These are phyloP conservation scores for Purshia tridentata DNA, from an alignment of 306 rosid species.

Conservation along the genomic window DNA sequence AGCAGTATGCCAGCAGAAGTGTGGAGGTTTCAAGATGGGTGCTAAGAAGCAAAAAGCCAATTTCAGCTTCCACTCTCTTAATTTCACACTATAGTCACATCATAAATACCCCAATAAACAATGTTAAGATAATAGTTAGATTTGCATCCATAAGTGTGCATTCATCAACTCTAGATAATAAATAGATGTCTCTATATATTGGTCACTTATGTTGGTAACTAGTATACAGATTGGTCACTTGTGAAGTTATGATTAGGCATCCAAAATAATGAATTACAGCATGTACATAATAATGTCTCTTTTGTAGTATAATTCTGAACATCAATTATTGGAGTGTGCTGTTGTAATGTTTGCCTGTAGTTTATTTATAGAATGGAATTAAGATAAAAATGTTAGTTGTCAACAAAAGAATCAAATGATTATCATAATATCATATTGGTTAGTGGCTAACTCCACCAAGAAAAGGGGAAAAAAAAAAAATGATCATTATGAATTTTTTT, in stretches of 20 bases:
- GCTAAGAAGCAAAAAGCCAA: conserved; percentile 37
- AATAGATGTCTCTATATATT: neutral
- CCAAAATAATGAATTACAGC: neutral
- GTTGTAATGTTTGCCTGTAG: neutral
- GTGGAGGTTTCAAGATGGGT: conserved; percentile 36
- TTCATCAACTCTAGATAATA: neutral
- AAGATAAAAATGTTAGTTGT: neutral
- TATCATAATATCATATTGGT: too few relatives aligned
- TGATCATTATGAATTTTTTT: too few relatives aligned
- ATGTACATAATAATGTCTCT: neutral
- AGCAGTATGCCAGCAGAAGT: conserved; percentile 39
- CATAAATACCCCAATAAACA: neutral
- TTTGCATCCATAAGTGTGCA: neutral
- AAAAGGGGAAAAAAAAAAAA: too few relatives aligned
- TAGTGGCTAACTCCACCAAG: too few relatives aligned
- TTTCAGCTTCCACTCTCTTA: conserved; percentile 77
- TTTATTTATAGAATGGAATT: neutral
- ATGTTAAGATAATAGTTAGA: neutral
- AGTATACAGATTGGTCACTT: neutral
- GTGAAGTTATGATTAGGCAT: neutral
- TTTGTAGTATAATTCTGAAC: neutral
- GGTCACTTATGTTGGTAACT: neutral
- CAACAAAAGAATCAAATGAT: too few relatives aligned
- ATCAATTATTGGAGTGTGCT: neutral
- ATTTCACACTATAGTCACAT: conserved; percentile 56